Evolutionary conservation across 257 asterid genomes (phyloP), one percentile per base, ranked within the genome.

Genomic region (Knoxia roxburghii): DNA sequence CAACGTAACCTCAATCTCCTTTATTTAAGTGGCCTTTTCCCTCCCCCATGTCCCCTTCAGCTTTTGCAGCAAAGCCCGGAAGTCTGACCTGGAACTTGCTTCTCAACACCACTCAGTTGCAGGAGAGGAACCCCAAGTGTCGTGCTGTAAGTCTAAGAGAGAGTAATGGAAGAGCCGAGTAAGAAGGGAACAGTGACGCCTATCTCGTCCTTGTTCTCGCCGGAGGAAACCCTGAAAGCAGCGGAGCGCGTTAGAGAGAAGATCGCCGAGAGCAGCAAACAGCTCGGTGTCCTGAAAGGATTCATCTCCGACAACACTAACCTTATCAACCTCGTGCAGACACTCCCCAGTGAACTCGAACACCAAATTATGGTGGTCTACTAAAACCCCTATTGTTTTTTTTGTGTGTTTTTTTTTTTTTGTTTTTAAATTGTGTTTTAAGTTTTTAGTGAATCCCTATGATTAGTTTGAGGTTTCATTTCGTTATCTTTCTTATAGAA

Each of bases 271-370:
- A 88, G 83, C 76, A 82, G 73, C 50, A 75, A 77, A 49, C 84
- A 80, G 50, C 84, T 93, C 13, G 78, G 79, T 64, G 85, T 80
- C 39, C 85, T 88, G 70, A 76, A 72, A 68, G 75, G 78, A 50
- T 94, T 90, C 76, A 40, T 70, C 10, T 68, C 69, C n/a, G 99
- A 94, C 55, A 94, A 90, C 60, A 5, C 60, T 40, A 64, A 65
- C 73, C 84, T 94, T 55, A 84, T 93, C 59, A 85, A 88, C 79
- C 87, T 90, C 46, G 96, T 88, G 18, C 86, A 80, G 68, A 77
- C 76, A 41, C 93, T 94, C 14, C 99, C 97, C 11, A 89, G 83
- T 57, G 89, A 94, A 72, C 88, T 92, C 50, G 87, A 84, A 64
- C 96, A 90, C 76, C 74, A 88, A 41, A 85, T 90, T 73, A 86